Conservation (phyloP, 2,329 filamentous ascomycete species). For the Ophiostoma quercus region DNA sequence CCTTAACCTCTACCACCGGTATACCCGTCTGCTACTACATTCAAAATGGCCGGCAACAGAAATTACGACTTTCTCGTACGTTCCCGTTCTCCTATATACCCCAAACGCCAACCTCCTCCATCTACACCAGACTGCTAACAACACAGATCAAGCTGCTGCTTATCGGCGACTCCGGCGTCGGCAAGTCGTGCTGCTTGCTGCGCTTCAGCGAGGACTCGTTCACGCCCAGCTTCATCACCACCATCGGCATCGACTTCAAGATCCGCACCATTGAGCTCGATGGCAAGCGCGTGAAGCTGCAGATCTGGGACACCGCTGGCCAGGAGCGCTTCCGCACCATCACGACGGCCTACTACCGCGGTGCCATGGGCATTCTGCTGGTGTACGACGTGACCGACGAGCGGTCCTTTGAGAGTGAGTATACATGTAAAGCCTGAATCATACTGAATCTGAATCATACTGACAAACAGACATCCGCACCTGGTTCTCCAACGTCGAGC, state of each 20-base stretch:
- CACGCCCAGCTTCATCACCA: conserved; percentile 96
- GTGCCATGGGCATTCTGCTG: conserved; percentile 95
- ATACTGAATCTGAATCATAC: neutral
- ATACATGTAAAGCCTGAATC: neutral
- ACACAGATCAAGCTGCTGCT: conserved; percentile 88
- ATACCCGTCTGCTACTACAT: conserved; percentile 15
- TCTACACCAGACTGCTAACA: too few species aligned
- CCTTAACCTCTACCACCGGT: neutral
- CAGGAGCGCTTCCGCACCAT: conserved; percentile 98
- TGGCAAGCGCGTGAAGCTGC: conserved; percentile 96
- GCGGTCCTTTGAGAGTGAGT: conserved; percentile 86
- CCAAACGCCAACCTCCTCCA: neutral
- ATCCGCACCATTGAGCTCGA: conserved; percentile 98
- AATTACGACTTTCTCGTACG: conserved; percentile 97
- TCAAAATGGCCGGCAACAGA: conserved; percentile 86
- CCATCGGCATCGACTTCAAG: conserved; percentile 99
- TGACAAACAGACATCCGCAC: conserved; percentile 78
- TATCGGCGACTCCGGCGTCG: conserved; percentile 93
- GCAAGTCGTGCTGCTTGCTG: conserved; percentile 94
- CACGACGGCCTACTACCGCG: conserved; percentile 96
- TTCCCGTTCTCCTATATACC: too few species aligned
- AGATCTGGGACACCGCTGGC: conserved; percentile 99
- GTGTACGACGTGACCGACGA: conserved; percentile 99
- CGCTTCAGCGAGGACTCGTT: conserved; percentile 97
- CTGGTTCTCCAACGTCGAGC: conserved; percentile 98